Base-by-base conservation (phyloP, 2,329 filamentous ascomycete species). In the Cladosporium sp. region DNA sequence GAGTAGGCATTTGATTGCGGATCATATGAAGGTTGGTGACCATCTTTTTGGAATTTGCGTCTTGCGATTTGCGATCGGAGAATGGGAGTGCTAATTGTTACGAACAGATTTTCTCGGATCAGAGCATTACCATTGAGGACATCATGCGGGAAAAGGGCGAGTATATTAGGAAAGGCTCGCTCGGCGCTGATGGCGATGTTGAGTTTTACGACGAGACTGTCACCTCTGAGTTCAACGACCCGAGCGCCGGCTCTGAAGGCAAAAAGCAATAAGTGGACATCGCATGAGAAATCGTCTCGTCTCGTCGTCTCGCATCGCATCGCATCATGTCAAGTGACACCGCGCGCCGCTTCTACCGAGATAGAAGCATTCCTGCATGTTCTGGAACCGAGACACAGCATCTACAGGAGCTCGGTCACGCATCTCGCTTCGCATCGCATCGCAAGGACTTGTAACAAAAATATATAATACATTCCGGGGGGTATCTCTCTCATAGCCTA, bases 131-230 rank as follows among this genome's bases (percentile, higher is more conserved):
- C 0, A 72, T 93, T 25, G 86, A 94, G 67, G 85, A 92, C 54
- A 69, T 97, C 43, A 79, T 93, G 72, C 74, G 77, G 52, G 83
- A 89, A 57, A 85, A 85, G 63, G 92, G 91, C 4, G 78, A 83
- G 56, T 70, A 87, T 1, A 78, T 92, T 53, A 87, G 85, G 73
- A 80, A 80, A 53, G 86, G 88, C 15, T 80, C 78, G 22, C 64
- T 91, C 27, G 82, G 85, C 45, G 80, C 83, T 57, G 84, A 91
- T 57, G 89, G 88, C n/a, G 87, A 95, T 65, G 72, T 96, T 41
- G 92, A 97, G 67, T 93, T 96, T 59, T 95, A 90, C 85, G 85
- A 87, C 25, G 88, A n/a, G n/a, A n/a, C n/a, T n/a, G n/a, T n/a
- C n/a, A n/a, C n/a, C n/a, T n/a, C n/a, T n/a, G n/a, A 27, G 22